These are phyloP conservation scores for Kwoniella dejecticola DNA, from an alignment of 768 basidiomycete genomes.

Conservation along the genomic window DNA sequence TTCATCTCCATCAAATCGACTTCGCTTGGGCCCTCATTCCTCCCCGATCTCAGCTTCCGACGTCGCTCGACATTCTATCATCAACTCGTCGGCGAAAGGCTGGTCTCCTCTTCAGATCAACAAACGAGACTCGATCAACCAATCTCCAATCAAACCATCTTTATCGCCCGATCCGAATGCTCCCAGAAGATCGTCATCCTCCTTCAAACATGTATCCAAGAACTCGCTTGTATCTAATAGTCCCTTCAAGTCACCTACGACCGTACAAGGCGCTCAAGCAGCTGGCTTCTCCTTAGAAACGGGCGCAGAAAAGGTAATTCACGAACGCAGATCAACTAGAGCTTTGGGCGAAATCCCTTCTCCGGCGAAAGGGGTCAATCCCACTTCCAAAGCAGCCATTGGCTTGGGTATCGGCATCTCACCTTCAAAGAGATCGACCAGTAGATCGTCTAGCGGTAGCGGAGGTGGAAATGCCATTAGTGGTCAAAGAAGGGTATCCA, in stretches of 20 bases:
- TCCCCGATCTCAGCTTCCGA: slow-evolving; percentile 22
- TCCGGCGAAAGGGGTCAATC: slow-evolving; percentile 33
- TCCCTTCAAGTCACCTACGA: slow-evolving; percentile 51
- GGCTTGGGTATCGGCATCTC: slow-evolving; percentile 45
- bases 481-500: slow-evolving; percentile 44
- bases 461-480: slow-evolving; percentile 24
- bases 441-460: slow-evolving; percentile 27
- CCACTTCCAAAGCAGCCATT: slow-evolving; percentile 42
- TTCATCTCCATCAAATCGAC: slow-evolving; percentile 28
- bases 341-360: slow-evolving; percentile 32
- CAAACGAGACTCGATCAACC: slow-evolving; percentile 43
- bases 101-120: slow-evolving; percentile 55
- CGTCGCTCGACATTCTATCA: slow-evolving; percentile 50
- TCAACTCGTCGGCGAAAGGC: slow-evolving; percentile 53
- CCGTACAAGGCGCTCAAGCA: slow-evolving; percentile 39
- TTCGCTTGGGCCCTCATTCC: slow-evolving; percentile 20
- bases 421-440: slow-evolving; percentile 28
- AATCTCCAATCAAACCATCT: slow-evolving; percentile 41
- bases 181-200: slow-evolving; percentile 53
- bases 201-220: slow-evolving; percentile 56
- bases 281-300: slow-evolving; percentile 31
- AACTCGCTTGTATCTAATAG: slow-evolving; percentile 56
- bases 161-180: slow-evolving; percentile 22
- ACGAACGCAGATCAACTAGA: slow-evolving; percentile 32
- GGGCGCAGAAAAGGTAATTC: slow-evolving; percentile 29